Evolutionary conservation across 192 early-diverging fungal species (phyloP).

Genomic region (Coemansia sp.): DNA sequence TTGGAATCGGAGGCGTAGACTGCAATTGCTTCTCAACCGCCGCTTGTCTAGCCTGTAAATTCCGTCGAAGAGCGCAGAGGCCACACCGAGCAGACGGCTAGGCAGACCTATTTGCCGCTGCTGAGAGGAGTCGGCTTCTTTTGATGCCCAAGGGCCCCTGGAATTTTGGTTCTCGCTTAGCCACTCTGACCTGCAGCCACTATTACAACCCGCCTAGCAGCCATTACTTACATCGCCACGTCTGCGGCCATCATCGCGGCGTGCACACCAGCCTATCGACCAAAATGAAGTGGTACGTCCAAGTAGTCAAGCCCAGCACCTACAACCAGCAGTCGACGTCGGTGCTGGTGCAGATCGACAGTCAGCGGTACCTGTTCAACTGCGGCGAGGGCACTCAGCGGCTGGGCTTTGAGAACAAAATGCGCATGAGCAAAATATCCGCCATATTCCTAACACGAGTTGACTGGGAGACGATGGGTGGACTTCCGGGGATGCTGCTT

Average conservation of each 20-base stretch:
- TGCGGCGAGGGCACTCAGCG: slow-evolving; percentile 90
- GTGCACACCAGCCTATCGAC: slow-evolving; percentile 24
- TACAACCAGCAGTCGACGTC: slow-evolving; percentile 60
- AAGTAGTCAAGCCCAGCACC: slow-evolving; percentile 57
- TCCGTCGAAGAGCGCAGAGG: neutral
- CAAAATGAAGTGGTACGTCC: slow-evolving; percentile 61
- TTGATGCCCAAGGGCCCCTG: slow-evolving; percentile 7
- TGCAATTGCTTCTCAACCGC: neutral
- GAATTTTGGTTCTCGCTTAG: slow-evolving; percentile 6
- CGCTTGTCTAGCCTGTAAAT: neutral
- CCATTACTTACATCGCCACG: neutral
- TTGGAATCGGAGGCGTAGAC: neutral
- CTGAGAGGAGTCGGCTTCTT: neutral
- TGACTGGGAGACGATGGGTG: slow-evolving; percentile 84
- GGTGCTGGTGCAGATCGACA: slow-evolving; percentile 73
- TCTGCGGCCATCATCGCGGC: neutral
- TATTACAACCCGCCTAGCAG: neutral
- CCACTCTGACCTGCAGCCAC: neutral
- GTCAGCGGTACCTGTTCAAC: slow-evolving; percentile 86
- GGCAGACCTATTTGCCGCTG: neutral
- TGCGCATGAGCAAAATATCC: slow-evolving; percentile 68
- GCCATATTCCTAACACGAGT: slow-evolving; percentile 81
- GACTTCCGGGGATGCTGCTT: slow-evolving; percentile 90
- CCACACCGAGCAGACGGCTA: neutral
- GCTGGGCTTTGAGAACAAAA: slow-evolving; percentile 72